phyloP scores from a whole-genome alignment of 2,329 filamentous ascomycete species.

The Dichotomopilus funicola region DNA sequence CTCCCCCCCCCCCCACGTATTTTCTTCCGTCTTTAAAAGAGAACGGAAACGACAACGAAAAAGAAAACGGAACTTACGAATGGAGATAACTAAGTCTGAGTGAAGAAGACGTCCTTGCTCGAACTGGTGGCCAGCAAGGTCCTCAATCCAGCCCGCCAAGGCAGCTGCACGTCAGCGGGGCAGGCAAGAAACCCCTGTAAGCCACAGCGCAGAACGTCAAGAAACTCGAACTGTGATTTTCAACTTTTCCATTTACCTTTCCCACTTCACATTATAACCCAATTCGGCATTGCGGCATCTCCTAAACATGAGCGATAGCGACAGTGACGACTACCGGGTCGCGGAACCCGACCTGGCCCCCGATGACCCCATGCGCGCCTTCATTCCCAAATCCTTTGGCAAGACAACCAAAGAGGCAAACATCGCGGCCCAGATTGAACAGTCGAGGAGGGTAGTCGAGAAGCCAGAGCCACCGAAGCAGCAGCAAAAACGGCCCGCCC shows the following conservation, averaged over 20 bases:
- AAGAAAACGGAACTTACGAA: no score
- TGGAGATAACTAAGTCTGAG: no score
- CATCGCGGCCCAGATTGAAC: slow-evolving; percentile 73
- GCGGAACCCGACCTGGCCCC: slow-evolving; percentile 48
- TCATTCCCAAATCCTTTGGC: slow-evolving; percentile 77
- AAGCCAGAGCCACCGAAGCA: slow-evolving; percentile 29
- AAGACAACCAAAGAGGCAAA: slow-evolving; percentile 70
- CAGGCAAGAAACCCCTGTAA: no score
- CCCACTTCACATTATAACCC: background rate
- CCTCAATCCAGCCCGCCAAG: no score
- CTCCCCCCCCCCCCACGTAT: no score
- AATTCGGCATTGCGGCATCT: background rate
- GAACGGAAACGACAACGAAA: no score
- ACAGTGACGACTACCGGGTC: slow-evolving; percentile 51
- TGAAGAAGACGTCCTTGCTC: no score
- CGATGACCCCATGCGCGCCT: slow-evolving; percentile 67
- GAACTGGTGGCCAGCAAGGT: no score
- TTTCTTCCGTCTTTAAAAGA: no score
- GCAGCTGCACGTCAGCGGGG: no score
- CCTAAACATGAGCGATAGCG: slow-evolving; percentile 43
- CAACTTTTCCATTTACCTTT: no score
- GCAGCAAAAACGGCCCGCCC: slow-evolving; percentile 27
- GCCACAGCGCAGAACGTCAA: no score
- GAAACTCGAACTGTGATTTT: background rate
- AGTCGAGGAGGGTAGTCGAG: slow-evolving; percentile 57